A percentile compares a stretch with the other conserved stretches of the same genome.
phyloP scores from a whole-genome alignment of 306 rosid genomes.

The Elaeagnus macrophylla region DNA sequence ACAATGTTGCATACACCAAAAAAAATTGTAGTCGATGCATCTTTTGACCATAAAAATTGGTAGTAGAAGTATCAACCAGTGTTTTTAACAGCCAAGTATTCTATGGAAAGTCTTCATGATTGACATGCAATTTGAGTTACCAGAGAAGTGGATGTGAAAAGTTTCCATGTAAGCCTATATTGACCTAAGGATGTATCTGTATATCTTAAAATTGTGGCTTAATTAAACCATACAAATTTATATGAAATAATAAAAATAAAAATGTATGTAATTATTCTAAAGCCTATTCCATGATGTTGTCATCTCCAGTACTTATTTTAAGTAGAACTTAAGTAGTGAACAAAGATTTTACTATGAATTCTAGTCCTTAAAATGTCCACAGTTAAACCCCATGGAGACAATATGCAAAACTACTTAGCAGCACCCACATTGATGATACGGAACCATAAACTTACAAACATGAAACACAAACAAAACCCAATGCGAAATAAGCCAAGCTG shows the following conservation, averaged over 20 bases:
- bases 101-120: neutral
- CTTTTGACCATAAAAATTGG: neutral
- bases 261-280: no score
- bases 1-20: no score
- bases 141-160: neutral
- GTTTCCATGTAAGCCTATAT: neutral
- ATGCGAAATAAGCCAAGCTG: neutral
- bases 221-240: neutral
- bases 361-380: neutral
- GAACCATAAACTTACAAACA: neutral
- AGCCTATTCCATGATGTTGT: neutral
- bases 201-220: neutral
- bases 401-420: neutral
- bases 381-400: neutral
- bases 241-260: no score
- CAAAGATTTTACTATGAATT: no score
- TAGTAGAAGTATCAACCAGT: neutral
- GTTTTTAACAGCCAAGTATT: neutral
- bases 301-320: neutral
- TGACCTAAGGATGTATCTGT: neutral
- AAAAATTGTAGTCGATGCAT: no score
- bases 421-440: neutral
- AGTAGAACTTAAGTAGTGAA: no score
- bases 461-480: neutral
- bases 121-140: neutral